Conservation (phyloP, 225 moss, liverwort and hornwort species). For the Bryum argenteum region DNA sequence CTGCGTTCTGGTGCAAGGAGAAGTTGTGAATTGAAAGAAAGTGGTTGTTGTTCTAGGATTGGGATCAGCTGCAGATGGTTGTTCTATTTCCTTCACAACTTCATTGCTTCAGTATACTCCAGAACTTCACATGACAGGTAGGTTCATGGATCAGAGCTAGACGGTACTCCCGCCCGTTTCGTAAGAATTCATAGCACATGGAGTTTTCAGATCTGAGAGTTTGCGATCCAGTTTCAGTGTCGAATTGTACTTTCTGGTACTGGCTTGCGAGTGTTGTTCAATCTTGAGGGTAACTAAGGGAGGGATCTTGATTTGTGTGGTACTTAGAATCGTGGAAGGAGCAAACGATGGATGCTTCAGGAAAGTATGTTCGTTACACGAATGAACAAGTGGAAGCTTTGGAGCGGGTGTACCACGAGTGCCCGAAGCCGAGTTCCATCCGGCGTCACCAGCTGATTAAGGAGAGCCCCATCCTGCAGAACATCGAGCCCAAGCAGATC, state of each 20-base stretch:
- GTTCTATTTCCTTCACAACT: constrained; percentile 17
- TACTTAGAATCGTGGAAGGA: constrained; percentile 41
- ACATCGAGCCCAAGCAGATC: constrained; percentile 64
- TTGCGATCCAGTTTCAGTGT: constrained; percentile 2
- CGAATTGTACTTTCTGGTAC: too few relatives aligned
- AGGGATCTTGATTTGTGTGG: constrained; percentile 19
- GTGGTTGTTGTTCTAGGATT: constrained; percentile 11
- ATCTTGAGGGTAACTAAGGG: constrained; percentile 21
- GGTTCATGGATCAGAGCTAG: constrained; percentile 29
- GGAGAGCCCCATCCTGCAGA: constrained; percentile 49
- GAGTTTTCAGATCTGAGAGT: constrained; percentile 36
- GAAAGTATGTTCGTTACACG: constrained; percentile 55
- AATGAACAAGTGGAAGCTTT: constrained; percentile 58
- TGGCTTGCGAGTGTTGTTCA: neutral
- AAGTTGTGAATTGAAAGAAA: constrained; percentile 20
- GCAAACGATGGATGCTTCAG: constrained; percentile 52
- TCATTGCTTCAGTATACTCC: constrained; percentile 29
- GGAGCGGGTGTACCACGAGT: constrained; percentile 60
- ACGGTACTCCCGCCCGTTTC: neutral
- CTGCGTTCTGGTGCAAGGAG: neutral
- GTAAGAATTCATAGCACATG: constrained; percentile 16
- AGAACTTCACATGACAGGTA: constrained; percentile 41
- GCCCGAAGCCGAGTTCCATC: constrained; percentile 57
- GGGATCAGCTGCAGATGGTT: constrained; percentile 36
- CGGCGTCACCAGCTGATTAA: constrained; percentile 59